These are phyloP conservation scores for Odontarrhena argentea DNA, from an alignment of 345 rosid genomes.

Conservation along the genomic window DNA sequence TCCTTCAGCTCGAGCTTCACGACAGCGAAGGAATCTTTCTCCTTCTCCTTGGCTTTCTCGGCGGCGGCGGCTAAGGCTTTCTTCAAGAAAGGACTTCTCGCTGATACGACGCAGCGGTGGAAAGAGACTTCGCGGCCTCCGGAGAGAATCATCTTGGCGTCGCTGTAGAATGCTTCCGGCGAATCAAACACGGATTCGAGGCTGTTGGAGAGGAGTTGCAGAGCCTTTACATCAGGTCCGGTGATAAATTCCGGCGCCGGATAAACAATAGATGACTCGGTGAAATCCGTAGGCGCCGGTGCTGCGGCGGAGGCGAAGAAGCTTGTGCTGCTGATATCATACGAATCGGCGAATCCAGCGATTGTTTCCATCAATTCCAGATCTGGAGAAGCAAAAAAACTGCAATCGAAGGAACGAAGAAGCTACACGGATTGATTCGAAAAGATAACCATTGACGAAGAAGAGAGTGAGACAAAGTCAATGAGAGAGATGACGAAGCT, in stretches of 20 bases:
- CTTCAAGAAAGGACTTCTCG: constrained; percentile 66
- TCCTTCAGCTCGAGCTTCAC: constrained; percentile 59
- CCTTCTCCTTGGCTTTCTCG: constrained; percentile 32
- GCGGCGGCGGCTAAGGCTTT: constrained; percentile 44
- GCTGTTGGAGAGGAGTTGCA: constrained; percentile 56
- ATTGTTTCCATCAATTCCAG: constrained; percentile 48
- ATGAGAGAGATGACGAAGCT: no score
- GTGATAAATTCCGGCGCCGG: constrained; percentile 19
- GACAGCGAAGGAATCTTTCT: constrained; percentile 11
- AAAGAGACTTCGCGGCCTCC: constrained; percentile 59
- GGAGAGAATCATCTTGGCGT: constrained; percentile 60
- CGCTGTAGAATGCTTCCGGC: constrained; percentile 58
- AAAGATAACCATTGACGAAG: constrained; percentile 16
- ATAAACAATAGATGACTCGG: constrained; percentile 31
- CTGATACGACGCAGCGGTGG: constrained; percentile 74
- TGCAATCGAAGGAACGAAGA: neutral
- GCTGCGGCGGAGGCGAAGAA: constrained; percentile 29
- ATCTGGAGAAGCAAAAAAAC: neutral
- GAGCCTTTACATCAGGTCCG: constrained; percentile 49
- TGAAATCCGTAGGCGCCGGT: constrained; percentile 2
- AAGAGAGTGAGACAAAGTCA: no score
- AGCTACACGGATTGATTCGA: neutral
- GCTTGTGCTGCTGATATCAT: constrained; percentile 65
- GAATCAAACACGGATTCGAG: constrained; percentile 59
- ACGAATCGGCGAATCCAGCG: constrained; percentile 62